Percentiles rank a stretch among this genome's conserved stretches.
phyloP scores from a whole-genome alignment of 768 basidiomycete species.

The Paxillus involutus region DNA sequence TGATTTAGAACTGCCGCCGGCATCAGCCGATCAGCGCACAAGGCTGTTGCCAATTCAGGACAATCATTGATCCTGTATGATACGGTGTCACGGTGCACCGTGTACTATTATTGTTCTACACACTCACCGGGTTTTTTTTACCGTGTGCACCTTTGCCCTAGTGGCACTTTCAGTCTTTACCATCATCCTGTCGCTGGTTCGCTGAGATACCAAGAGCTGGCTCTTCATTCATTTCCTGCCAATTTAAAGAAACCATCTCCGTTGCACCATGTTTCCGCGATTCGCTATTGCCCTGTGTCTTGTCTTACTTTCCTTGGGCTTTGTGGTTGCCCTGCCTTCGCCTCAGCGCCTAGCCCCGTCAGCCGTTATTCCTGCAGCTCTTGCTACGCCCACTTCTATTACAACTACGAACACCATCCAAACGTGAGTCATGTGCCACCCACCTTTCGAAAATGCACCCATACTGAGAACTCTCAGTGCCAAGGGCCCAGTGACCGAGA shows the following conservation, averaged over 20 bases:
- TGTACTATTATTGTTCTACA: background rate
- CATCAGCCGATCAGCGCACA: too few relatives aligned
- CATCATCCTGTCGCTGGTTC: slow-evolving; percentile 19
- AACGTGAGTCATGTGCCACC: slow-evolving; percentile 36
- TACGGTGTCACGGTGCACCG: too few relatives aligned
- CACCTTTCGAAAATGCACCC: too few relatives aligned
- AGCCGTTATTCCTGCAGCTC: slow-evolving; percentile 16
- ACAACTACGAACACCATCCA: slow-evolving; percentile 36
- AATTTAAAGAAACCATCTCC: background rate
- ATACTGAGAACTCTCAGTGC: slow-evolving; percentile 31
- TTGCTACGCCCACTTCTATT: slow-evolving; percentile 34
- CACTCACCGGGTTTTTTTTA: background rate
- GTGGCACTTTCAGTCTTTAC: slow-evolving; percentile 32
- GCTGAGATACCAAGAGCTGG: slow-evolving; percentile 35
- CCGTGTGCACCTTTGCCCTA: slow-evolving; percentile 23
- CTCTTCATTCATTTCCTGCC: slow-evolving; percentile 31
- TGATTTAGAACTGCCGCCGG: too few relatives aligned
- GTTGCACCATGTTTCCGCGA: slow-evolving; percentile 20
- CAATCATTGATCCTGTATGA: background rate
- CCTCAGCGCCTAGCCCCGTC: slow-evolving; percentile 8
- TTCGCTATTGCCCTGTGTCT: slow-evolving; percentile 23
- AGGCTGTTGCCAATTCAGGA: background rate
- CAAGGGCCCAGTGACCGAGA: slow-evolving; percentile 52
- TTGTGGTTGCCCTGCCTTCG: slow-evolving; percentile 30
- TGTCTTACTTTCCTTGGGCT: slow-evolving; percentile 19